Percentiles rank a stretch among this genome's conserved stretches.
phyloP scores from a whole-genome alignment of 805 yeast genomes.

The Groenewaldozyma salmanticensis region DNA sequence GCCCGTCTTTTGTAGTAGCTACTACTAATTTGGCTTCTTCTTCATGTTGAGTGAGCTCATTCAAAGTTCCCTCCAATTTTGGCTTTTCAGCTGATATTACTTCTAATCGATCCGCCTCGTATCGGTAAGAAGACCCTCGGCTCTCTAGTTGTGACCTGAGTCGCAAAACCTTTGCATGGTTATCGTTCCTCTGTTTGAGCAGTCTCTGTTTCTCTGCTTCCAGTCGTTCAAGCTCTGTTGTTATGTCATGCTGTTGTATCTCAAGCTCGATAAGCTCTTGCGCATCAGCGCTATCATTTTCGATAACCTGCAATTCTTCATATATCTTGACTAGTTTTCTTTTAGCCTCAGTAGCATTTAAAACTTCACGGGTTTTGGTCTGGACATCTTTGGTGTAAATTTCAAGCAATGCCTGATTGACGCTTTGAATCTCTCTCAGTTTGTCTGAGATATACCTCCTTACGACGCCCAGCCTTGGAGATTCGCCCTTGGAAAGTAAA shows the following conservation, averaged over 20 bases:
- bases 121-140: background rate
- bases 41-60: constrained; percentile 1
- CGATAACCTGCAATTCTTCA: background rate
- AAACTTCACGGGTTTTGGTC: background rate
- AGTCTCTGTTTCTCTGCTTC: background rate
- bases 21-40: constrained; percentile 5
- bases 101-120: background rate
- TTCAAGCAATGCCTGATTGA: background rate
- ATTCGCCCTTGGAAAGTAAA: background rate
- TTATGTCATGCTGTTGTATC: background rate
- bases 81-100: background rate
- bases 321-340: background rate
- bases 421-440: background rate
- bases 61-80: background rate
- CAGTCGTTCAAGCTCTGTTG: background rate
- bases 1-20: constrained; percentile 12
- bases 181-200: background rate
- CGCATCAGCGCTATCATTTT: constrained; percentile 2
- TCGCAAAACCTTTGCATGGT: background rate
- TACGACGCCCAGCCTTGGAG: background rate
- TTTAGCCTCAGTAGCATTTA: background rate
- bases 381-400: background rate
- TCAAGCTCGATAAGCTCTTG: background rate
- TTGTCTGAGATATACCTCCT: background rate
- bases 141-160: background rate